phyloP scores from a whole-genome alignment of 2,329 filamentous ascomycete species.

The Stemphylium beticola region DNA sequence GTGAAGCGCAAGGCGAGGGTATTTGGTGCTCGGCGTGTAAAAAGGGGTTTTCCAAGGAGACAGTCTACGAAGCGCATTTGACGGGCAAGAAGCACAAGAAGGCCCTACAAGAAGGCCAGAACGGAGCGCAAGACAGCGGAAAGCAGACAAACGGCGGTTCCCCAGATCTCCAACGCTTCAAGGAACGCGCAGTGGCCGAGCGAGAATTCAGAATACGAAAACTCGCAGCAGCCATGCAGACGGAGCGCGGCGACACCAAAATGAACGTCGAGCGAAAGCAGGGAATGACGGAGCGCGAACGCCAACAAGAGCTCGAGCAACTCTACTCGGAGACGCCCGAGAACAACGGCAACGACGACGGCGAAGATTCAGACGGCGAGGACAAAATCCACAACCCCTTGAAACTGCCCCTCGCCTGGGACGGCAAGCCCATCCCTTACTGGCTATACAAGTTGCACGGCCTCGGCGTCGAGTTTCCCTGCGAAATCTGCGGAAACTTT shows the following conservation, averaged over 20 bases:
- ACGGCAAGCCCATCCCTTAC: constrained; percentile 98
- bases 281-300: constrained; percentile 96
- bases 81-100: constrained; percentile 92
- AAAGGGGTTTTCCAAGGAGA: constrained; percentile 94
- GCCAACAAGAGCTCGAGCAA: constrained; percentile 90
- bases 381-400: constrained; percentile 96
- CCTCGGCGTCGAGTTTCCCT: constrained; percentile 90
- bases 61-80: constrained; percentile 89
- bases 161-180: constrained; percentile 57
- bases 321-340: constrained; percentile 70
- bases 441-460: constrained; percentile 98
- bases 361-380: constrained; percentile 71
- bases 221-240: constrained; percentile 81
- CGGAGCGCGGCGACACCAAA: constrained; percentile 84
- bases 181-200: constrained; percentile 89
- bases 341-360: constrained; percentile 63
- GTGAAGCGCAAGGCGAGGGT: constrained; percentile 65
- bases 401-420: constrained; percentile 95
- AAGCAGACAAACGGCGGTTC: constrained; percentile 27
- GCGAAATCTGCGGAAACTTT: constrained; percentile 97
- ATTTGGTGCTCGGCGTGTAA: constrained; percentile 92
- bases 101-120: constrained; percentile 67
- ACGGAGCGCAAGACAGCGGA: constrained; percentile 21
- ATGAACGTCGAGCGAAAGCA: constrained; percentile 96
- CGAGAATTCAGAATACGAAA: constrained; percentile 84